Conservation (phyloP, 108 stramenopile genomes). For the Nitzschia sp. region DNA sequence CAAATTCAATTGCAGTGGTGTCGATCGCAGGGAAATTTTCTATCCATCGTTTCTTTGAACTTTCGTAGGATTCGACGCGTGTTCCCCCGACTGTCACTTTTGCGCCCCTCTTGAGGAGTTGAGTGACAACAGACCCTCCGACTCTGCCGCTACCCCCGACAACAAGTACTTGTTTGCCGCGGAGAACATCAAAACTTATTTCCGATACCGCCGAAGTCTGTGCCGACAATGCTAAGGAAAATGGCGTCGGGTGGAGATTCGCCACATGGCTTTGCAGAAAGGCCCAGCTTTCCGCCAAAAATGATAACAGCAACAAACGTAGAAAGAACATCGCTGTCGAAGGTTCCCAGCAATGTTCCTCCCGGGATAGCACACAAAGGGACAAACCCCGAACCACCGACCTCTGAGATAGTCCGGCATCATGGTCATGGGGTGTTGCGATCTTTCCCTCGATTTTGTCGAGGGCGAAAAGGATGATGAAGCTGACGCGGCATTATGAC, state of each 20-base stretch:
- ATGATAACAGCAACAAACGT: too few relatives aligned
- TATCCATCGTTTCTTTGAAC: slow-evolving; percentile 33
- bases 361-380: too few relatives aligned
- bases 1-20: slow-evolving; percentile 28
- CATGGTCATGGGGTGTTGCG: too few relatives aligned
- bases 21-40: slow-evolving; percentile 27
- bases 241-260: neutral
- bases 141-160: slow-evolving; percentile 84
- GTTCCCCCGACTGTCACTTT: slow-evolving; percentile 57
- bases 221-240: neutral
- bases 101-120: slow-evolving; percentile 42
- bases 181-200: neutral
- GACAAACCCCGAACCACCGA: too few relatives aligned
- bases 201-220: neutral
- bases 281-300: too few relatives aligned
- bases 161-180: slow-evolving; percentile 49
- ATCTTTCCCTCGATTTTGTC: too few relatives aligned
- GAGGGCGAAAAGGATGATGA: too few relatives aligned
- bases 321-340: too few relatives aligned
- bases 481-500: too few relatives aligned
- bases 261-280: too few relatives aligned
- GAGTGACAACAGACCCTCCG: slow-evolving; percentile 70
- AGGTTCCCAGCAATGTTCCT: too few relatives aligned
- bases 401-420: too few relatives aligned
- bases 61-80: slow-evolving; percentile 25